These are phyloP conservation scores for Plasmodium sp. DNA, from an alignment of 169 alveolate genomes.

Conservation along the genomic window DNA sequence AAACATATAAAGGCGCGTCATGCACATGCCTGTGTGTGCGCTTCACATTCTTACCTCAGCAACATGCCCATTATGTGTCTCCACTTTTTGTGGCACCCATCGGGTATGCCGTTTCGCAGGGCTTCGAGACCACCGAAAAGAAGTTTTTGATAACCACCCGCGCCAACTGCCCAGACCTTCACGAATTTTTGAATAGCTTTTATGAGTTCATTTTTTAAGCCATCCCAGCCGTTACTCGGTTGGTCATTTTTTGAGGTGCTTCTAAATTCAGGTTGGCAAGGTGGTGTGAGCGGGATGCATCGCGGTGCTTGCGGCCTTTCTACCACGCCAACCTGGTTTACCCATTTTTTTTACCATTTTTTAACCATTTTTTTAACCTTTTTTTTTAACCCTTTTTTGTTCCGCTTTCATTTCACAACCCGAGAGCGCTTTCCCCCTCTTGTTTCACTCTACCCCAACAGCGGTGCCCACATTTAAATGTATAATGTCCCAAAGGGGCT, in stretches of 20 bases:
- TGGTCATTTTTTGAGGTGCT: background rate
- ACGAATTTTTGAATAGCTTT: slow-evolving; percentile 32
- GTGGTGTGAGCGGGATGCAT: background rate
- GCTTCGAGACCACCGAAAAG: background rate
- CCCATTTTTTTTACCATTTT: background rate
- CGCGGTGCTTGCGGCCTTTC: background rate
- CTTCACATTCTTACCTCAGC: background rate
- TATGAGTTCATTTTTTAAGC: slow-evolving; percentile 24
- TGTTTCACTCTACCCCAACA: background rate
- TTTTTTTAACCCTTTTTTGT: background rate
- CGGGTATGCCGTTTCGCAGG: background rate
- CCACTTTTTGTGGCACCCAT: background rate
- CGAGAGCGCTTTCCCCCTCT: background rate
- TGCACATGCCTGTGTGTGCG: background rate
- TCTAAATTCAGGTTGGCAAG: background rate
- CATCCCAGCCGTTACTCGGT: background rate
- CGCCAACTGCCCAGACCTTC: slow-evolving; percentile 44
- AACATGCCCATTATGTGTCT: background rate
- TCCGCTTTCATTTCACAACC: background rate
- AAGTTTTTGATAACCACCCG: background rate
- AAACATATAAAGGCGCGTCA: background rate
- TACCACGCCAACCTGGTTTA: background rate
- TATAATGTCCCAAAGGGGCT: background rate
- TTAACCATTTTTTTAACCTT: background rate
- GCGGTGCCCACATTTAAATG: background rate